Base-by-base conservation (phyloP, 148 eudicot genomes). In the Amaranthus hypochondriacus region DNA sequence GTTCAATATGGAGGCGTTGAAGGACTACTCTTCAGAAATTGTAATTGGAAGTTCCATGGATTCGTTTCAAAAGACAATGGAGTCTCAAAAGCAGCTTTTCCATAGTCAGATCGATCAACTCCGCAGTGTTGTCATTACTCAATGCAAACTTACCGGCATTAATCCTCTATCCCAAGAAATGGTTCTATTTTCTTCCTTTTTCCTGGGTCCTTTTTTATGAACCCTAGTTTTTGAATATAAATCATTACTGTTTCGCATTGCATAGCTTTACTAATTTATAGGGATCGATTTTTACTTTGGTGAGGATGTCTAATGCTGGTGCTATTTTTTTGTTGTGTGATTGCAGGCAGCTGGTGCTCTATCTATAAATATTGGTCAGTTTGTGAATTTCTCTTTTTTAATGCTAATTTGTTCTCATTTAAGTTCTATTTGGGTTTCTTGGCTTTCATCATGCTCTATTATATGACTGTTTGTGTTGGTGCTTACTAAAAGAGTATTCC, bases 261-360 rank as follows among this genome's bases (percentile, higher is more conserved):
- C 39, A 28, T 28, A 28, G 39, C 1, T 28, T 28, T 28, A 28
- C 3, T 13, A 43, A 7, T 47, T 62, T 68, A 2, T 15, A 21
- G 62, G 65, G 47, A 39, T 48, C 12, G 66, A 48, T 74, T 71
- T 12, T 50, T 57, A 15, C 12, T 3, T 48, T 14, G 28, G 11
- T 62, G 62, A n/a, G 55, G 2, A n/a, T 75, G 6, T 3, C 79
- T 62, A 28, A 21, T 52, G 46, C 58, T 69, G 1, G 59, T 73
- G 56, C n/a, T 42, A 12, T 9, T 44, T 75, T 75, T 77, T 14
- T 76, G 39, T 47, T 68, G 11, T 65, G 65, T 73, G 58, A 66
- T 58, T 89, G 88, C 92, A 95, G 99, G 99, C 99, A 52, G 99
- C 99, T 74, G 97, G 96, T 60, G 93, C 99, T 65, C 75, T 95